Evolutionary conservation across 164 flowering plant species (phyloP), one percentile per base, ranked within the genome.

Genomic region (Dillenia suffruticosa): DNA sequence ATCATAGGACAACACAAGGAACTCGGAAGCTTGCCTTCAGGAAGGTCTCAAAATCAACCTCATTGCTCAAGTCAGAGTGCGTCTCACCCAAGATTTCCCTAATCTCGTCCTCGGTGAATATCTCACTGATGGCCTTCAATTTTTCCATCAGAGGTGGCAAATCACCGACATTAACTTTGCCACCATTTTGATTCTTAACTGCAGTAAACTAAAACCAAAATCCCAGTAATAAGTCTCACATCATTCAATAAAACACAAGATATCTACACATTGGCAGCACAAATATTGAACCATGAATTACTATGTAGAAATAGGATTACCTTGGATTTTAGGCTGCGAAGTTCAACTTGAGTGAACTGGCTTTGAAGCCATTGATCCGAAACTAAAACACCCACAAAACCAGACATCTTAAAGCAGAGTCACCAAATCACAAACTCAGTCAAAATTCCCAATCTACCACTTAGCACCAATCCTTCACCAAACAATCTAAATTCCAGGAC

Each of bases 21-120:
- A 32, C 40, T 32, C 7, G 7, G 40, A 32, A 32, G 7, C 84
- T 79, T 61, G 88, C 98, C 82, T 77, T 75, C 40, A 92, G 89
- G 62, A 88, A 92, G 13, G 76, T 63, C 76, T 92, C 96, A 40
- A 92, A 92, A 68, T 88, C 95, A 49, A 88, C 71, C 75, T 86
- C 95, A 43, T 65, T 61, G 46, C 64, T 66, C 66, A 72, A 59
- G 58, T 80, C 78, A 62, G 84, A 59, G 65, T 60, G 69, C 0
- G 77, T 76, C 54, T 84, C 90, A 2, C 70, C 69, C 72, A 92
- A 73, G 14, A 79, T 71, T 10, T 22, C 67, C 46, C 53, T 62
- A 47, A 89, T 84, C 71, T 92, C 91, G 26, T 88, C 83, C 77
- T 86, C 91, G 1, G 48, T 77, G 24, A 79, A 73, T 57, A 61